Conservation (phyloP, 768 basidiomycete species). For the Boletus rubescentipes region DNA sequence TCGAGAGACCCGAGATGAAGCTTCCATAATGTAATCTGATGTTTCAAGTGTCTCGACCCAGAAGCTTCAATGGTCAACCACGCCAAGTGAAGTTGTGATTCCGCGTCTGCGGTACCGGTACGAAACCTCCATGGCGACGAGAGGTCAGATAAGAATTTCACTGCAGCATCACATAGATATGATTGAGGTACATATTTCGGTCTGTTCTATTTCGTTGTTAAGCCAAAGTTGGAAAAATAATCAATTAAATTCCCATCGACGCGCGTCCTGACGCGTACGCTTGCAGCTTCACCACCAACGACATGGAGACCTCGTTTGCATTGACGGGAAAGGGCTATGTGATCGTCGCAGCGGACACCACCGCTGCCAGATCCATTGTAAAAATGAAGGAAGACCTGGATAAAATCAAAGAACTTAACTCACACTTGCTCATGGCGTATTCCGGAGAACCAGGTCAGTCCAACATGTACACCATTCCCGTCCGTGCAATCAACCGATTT, state of each 20-base stretch:
- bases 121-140: too few relatives aligned
- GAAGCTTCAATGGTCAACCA: not conserved
- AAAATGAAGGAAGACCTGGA: slow-evolving; percentile 98
- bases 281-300: slow-evolving; percentile 17
- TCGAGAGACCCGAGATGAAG: not conserved
- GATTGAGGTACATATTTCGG: too few relatives aligned
- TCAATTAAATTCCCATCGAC: slow-evolving; percentile 22
- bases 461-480: not conserved
- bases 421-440: slow-evolving; percentile 92
- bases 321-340: slow-evolving; percentile 92
- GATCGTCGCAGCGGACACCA: slow-evolving; percentile 89
- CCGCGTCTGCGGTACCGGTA: not conserved
- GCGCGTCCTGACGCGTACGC: slow-evolving; percentile 31
- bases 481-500: not conserved
- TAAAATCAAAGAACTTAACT: slow-evolving; percentile 90
- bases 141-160: too few relatives aligned
- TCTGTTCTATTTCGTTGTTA: not conserved
- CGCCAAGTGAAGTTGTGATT: not conserved
- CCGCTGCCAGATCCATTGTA: slow-evolving; percentile 86
- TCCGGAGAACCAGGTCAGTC: slow-evolving; percentile 85
- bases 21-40: not conserved
- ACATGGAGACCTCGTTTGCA: slow-evolving; percentile 91
- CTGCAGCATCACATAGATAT: too few relatives aligned
- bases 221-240: slow-evolving; percentile 8
- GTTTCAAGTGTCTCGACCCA: not conserved